Base-by-base conservation (phyloP, 176 grass and related monocot genomes). In the Coix lacrymajobi region DNA sequence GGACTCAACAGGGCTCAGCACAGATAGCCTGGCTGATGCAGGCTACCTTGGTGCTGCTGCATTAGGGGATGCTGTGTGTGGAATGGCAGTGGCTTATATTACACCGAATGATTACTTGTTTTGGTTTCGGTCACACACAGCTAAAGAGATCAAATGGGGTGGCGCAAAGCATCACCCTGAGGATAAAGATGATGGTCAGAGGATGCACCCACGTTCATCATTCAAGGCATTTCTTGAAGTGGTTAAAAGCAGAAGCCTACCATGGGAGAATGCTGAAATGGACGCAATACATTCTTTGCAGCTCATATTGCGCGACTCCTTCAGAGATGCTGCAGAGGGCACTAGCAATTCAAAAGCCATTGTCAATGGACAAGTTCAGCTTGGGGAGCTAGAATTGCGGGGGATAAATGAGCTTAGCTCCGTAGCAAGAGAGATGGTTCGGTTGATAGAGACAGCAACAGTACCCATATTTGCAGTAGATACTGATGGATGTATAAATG, bases 181-280 rank as follows among this genome's bases (percentile, higher is more conserved):
- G 79, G 96, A 99, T 79, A 99, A 96, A 79, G 93, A 99, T 58
- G 96, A 99, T 85, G 96, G 91, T 25, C 96, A 96, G 61, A 81
- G 93, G 64, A 99, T 99, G 96, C 93, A 99, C 83, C 96, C 96
- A 52, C 87, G 96, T 10, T 93, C 96, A 30, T 99, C 96, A 48
- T 99, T 99, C 79, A 96, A 99, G 76, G 91, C 96, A 41, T 99
- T 99, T 83, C 91, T 99, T 62, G 93, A 99, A 84, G 96, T 96
- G 52, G 96, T 99, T 68, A 93, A 99, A 88, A 92, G 93, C 51
- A 90, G 89, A 80, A 99, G 93, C 72, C 86, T 93, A 77, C 91
- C 91, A 4, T 99, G 96, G 96, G 96, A 99, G 86, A 94, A 91
- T 85, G 91, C 93, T 3, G 96, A 99, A 86, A 93, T 99, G 93